Conservation (phyloP, 192 early-diverging fungal species). For the Podila epicladia region DNA sequence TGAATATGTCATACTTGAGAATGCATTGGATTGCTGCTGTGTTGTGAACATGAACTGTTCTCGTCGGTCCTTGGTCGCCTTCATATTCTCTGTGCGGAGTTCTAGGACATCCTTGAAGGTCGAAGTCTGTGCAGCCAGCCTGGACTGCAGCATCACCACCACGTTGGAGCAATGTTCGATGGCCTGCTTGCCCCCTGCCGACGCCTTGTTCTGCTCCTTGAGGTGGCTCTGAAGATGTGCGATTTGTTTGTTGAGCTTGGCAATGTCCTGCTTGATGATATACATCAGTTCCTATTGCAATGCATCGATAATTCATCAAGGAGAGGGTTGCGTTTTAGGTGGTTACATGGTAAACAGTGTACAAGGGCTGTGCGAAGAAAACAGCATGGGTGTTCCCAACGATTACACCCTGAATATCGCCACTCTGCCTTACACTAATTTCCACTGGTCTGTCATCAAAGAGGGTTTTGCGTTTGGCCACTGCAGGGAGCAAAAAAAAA, state of each 20-base stretch:
- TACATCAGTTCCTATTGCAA: slow-evolving; percentile 81
- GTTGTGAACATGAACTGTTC: slow-evolving; percentile 88
- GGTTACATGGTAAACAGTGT: too few species aligned
- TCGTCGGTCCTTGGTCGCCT: slow-evolving; percentile 85
- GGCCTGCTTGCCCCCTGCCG: slow-evolving; percentile 67
- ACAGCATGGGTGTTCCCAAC: not conserved
- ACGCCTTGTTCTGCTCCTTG: slow-evolving; percentile 61
- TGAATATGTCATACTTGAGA: slow-evolving; percentile 45
- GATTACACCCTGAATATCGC: too few species aligned
- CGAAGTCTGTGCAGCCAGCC: slow-evolving; percentile 88
- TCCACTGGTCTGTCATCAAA: slow-evolving; percentile 98
- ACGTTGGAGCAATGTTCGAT: slow-evolving; percentile 93
- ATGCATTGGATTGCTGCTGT: slow-evolving; percentile 49
- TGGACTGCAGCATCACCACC: slow-evolving; percentile 91
- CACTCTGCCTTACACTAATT: slow-evolving; percentile 73
- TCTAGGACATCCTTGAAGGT: slow-evolving; percentile 97
- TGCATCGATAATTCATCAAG: not conserved
- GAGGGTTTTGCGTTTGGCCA: slow-evolving; percentile 95
- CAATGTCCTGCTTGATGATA: slow-evolving; percentile 97
- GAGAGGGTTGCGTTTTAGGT: not conserved
- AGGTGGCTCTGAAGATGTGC: slow-evolving; percentile 80
- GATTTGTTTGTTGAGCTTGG: slow-evolving; percentile 94
- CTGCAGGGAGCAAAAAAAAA: slow-evolving; percentile 18
- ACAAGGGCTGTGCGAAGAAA: not conserved
- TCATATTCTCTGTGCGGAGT: slow-evolving; percentile 95